A percentile compares a stretch with the other conserved stretches of the same genome.
These are phyloP conservation scores for Magnusiomyces paraingens DNA, from an alignment of 1,139 yeast genomes.

Conservation along the genomic window DNA sequence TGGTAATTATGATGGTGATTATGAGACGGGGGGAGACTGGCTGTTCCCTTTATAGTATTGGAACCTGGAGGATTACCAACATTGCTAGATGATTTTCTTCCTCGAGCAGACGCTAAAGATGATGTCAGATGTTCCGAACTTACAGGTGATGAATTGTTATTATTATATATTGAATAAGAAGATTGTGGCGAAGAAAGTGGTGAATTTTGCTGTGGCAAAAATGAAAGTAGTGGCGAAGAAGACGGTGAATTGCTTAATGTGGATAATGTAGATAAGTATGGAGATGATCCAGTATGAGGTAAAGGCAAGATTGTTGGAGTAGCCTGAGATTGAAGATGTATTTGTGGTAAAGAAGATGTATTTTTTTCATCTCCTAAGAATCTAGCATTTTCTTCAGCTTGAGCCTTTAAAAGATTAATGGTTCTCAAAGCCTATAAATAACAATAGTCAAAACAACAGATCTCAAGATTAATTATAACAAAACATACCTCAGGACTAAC, in stretches of 20 bases:
- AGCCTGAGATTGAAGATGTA: too few species aligned
- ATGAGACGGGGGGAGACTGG: background rate
- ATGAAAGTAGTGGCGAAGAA: background rate
- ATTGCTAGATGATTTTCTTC: constrained; percentile 16
- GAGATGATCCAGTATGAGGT: background rate
- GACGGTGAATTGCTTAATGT: constrained; percentile 5
- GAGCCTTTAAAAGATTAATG: constrained; percentile 12
- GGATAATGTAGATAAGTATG: background rate
- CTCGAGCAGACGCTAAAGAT: constrained; percentile 30
- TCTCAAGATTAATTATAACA: background rate
- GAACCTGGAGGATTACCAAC: too few species aligned
- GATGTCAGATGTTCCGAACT: constrained; percentile 21
- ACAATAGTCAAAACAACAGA: background rate
- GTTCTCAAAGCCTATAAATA: constrained; percentile 14
- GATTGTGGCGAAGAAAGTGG: too few species aligned
- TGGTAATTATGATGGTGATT: constrained; percentile 5
- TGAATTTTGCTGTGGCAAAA: too few species aligned
- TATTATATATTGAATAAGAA: background rate
- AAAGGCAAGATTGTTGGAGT: constrained; percentile 1
- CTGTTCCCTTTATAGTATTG: background rate
- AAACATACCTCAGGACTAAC: constrained; percentile 14
- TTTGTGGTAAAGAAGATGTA: constrained; percentile 10
- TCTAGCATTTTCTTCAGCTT: constrained; percentile 11
- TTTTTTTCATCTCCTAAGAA: constrained; percentile 13
- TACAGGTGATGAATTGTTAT: constrained; percentile 10